Conservation (phyloP, 1,139 yeast species). For the Zygosaccharomyces sapae region DNA sequence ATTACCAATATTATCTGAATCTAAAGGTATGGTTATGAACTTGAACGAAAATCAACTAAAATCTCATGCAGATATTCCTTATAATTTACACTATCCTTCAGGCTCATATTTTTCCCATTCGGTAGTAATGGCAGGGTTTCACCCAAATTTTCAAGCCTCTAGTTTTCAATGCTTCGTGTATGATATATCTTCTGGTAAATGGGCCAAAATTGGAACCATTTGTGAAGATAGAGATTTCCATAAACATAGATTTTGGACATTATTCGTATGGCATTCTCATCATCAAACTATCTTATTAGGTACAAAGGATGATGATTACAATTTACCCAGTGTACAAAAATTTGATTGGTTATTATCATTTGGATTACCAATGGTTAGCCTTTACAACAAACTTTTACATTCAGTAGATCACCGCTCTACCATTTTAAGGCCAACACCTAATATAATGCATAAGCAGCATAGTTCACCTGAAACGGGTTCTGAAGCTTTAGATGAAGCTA, state of each 20-base stretch:
- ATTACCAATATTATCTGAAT: conserved; percentile 32
- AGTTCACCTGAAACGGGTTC: conserved; percentile 1
- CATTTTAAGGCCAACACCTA: not conserved
- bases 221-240: conserved; percentile 52
- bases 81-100: conserved; percentile 49
- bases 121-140: conserved; percentile 55
- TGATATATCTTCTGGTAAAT: conserved; percentile 57
- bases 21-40: conserved; percentile 34
- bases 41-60: conserved; percentile 17
- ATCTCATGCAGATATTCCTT: conserved; percentile 22
- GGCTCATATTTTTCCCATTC: conserved; percentile 64
- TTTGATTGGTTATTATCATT: conserved; percentile 56
- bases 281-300: conserved; percentile 62
- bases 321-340: conserved; percentile 53
- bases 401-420: conserved; percentile 8
- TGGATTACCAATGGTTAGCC: conserved; percentile 63
- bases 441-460: conserved; percentile 8
- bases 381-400: conserved; percentile 37
- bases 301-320: conserved; percentile 42
- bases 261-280: conserved; percentile 71
- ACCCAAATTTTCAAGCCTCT: conserved; percentile 37
- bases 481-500: not conserved
- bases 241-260: conserved; percentile 60
- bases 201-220: conserved; percentile 58
- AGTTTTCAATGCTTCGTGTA: conserved; percentile 56